A percentile compares a stretch with the other conserved stretches of the same genome.
Evolutionary conservation across 257 asterid species (phyloP).

Genomic region (Euphrasia confusa): DNA sequence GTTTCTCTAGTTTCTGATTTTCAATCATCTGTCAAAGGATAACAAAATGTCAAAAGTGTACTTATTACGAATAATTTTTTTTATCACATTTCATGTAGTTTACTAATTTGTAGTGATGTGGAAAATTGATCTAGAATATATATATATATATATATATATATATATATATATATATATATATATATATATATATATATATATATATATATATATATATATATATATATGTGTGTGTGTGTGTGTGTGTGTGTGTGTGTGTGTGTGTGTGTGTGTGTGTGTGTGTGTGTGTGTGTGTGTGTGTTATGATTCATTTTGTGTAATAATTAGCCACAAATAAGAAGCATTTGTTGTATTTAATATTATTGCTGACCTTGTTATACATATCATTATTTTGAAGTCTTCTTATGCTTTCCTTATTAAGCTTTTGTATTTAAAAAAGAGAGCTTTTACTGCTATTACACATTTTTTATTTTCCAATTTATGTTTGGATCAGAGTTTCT

Average conservation of each 20-base stretch:
- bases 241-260: too few species aligned
- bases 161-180: too few species aligned
- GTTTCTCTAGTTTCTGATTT: not conserved
- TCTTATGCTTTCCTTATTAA: not conserved
- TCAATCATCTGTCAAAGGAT: slow-evolving; percentile 2
- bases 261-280: too few species aligned
- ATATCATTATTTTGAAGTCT: not conserved
- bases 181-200: too few species aligned
- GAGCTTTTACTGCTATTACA: too few species aligned
- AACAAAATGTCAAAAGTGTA: slow-evolving; percentile 5
- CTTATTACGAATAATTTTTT: not conserved
- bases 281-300: too few species aligned
- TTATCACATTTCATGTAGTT: not conserved
- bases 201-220: too few species aligned
- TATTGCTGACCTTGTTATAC: slow-evolving; percentile 1
- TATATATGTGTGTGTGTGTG: too few species aligned
- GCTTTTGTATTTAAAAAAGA: too few species aligned
- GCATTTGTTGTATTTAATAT: slow-evolving; percentile 5
- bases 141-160: too few species aligned
- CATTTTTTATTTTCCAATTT: slow-evolving; percentile 1
- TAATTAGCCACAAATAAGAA: not conserved
- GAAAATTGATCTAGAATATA: too few species aligned
- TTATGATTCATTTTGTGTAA: too few species aligned
- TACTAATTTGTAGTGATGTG: not conserved
- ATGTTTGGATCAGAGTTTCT: slow-evolving; percentile 7